Percentiles rank a stretch among this genome's conserved stretches.
Evolutionary conservation across 2,329 filamentous ascomycete genomes (phyloP).

Genomic region (Dactylellina haptotyla): DNA sequence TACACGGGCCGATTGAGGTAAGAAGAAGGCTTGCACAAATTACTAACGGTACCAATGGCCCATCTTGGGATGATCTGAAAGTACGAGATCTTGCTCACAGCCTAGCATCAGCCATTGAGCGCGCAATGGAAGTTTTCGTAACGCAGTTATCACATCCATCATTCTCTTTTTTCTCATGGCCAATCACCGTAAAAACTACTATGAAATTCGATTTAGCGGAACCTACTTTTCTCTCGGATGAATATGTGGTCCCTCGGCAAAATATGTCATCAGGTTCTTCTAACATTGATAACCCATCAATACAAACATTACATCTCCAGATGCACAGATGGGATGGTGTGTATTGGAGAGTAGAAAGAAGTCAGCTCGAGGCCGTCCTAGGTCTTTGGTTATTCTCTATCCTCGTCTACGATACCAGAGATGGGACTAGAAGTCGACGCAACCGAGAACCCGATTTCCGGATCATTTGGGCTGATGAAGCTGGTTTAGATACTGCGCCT

Average conservation of each 20-base stretch:
- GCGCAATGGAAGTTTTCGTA: conserved; percentile 24
- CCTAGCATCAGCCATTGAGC: conserved; percentile 20
- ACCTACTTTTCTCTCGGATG: conserved; percentile 14
- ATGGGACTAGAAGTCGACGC: conserved; percentile 8
- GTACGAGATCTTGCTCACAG: conserved; percentile 10
- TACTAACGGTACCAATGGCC: conserved; percentile 6
- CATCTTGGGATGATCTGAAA: conserved; percentile 31
- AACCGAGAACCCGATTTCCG: conserved; percentile 11
- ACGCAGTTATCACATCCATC: neutral
- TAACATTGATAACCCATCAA: neutral
- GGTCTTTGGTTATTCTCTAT: conserved; percentile 39
- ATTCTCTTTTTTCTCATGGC: conserved; percentile 8
- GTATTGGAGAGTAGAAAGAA: conserved; percentile 10
- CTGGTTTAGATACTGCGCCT: conserved; percentile 5
- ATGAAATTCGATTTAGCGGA: conserved; percentile 2
- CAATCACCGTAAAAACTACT: conserved; percentile 3
- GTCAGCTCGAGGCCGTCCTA: conserved; percentile 33
- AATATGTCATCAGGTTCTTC: neutral
- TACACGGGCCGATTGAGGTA: no score
- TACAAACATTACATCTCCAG: neutral
- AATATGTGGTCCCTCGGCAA: neutral
- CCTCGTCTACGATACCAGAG: conserved; percentile 15
- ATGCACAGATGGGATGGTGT: conserved; percentile 21
- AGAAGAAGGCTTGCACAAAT: conserved; percentile 14
- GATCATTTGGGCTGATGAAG: conserved; percentile 21